Evolutionary conservation across 1,284 basidiomycete genomes (phyloP).

Genomic region (Clitocybe nebularis): DNA sequence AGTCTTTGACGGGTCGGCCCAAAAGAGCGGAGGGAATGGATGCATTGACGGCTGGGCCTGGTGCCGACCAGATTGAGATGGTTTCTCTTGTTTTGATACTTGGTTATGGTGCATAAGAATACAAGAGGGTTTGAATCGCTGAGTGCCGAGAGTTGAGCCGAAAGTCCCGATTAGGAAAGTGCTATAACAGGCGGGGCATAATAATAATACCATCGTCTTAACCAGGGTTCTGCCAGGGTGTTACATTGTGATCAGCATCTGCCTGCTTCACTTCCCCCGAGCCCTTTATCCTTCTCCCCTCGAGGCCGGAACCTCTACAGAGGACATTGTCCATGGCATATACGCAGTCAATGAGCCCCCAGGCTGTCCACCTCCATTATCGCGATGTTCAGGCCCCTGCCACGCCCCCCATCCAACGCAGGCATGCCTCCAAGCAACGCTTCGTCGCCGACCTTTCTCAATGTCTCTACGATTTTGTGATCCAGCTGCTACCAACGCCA

Average conservation of each 20-base stretch:
- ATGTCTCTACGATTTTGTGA: conserved; percentile 79
- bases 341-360: conserved; percentile 34
- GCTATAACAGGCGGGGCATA: conserved; percentile 20
- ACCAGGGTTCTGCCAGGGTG: not conserved
- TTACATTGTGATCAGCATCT: conserved; percentile 18
- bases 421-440: conserved; percentile 45
- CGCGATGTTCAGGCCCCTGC: conserved; percentile 24
- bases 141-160: conserved; percentile 8
- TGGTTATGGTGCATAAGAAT: not conserved
- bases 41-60: not conserved
- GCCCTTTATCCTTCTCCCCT: conserved; percentile 14
- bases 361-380: conserved; percentile 30
- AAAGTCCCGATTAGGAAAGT: conserved; percentile 16
- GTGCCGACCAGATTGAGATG: not conserved
- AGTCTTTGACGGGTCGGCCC: not conserved
- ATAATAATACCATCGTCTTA: conserved; percentile 8
- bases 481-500: conserved; percentile 82
- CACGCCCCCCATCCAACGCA: conserved; percentile 27
- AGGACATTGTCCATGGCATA: conserved; percentile 29
- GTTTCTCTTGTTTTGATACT: not conserved
- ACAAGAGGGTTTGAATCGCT: conserved; percentile 5
- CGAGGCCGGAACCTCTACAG: conserved; percentile 18
- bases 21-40: not conserved
- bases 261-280: conserved; percentile 15
- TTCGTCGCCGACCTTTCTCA: conserved; percentile 69